Percentiles rank a stretch among this genome's conserved stretches.
Conservation (phyloP, 2,329 filamentous ascomycete species). For the Pseudophaeomoniella oleicola region DNA sequence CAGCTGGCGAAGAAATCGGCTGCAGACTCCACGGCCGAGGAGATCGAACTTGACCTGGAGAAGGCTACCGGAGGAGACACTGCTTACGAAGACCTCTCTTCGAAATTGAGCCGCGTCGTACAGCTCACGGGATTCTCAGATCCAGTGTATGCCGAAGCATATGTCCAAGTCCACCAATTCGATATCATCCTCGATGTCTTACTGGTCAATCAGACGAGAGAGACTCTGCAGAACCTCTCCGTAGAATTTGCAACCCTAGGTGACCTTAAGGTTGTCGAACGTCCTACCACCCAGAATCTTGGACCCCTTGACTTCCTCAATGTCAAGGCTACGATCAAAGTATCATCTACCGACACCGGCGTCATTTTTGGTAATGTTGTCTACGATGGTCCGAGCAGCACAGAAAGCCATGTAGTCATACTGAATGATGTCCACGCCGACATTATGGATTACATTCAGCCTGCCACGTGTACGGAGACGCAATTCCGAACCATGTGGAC, state of each 20-base stretch:
- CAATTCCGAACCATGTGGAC: constrained; percentile 99
- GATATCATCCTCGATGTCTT: constrained; percentile 95
- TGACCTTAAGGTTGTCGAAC: constrained; percentile 93
- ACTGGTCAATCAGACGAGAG: constrained; percentile 90
- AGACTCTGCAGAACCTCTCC: constrained; percentile 90
- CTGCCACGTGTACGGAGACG: constrained; percentile 88
- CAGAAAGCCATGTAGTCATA: constrained; percentile 92
- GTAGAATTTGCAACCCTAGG: constrained; percentile 98
- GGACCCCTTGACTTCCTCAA: constrained; percentile 95
- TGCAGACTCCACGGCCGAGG: constrained; percentile 58
- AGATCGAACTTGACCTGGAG: constrained; percentile 80
- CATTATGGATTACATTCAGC: constrained; percentile 99
- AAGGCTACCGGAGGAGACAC: constrained; percentile 86
- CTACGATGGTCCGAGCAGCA: constrained; percentile 84
- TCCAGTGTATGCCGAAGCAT: constrained; percentile 95
- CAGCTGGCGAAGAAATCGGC: constrained; percentile 87
- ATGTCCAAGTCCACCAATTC: constrained; percentile 97
- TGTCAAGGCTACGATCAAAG: constrained; percentile 96
- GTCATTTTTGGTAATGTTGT: constrained; percentile 99
- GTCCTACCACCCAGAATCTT: constrained; percentile 89
- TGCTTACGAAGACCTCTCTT: constrained; percentile 70
- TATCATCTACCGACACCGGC: constrained; percentile 92
- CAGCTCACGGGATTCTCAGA: constrained; percentile 98
- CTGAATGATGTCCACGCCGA: constrained; percentile 96
- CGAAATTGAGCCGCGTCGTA: constrained; percentile 89